Base-by-base conservation (phyloP, 257 asterid species). In the Leptodermis oblonga region DNA sequence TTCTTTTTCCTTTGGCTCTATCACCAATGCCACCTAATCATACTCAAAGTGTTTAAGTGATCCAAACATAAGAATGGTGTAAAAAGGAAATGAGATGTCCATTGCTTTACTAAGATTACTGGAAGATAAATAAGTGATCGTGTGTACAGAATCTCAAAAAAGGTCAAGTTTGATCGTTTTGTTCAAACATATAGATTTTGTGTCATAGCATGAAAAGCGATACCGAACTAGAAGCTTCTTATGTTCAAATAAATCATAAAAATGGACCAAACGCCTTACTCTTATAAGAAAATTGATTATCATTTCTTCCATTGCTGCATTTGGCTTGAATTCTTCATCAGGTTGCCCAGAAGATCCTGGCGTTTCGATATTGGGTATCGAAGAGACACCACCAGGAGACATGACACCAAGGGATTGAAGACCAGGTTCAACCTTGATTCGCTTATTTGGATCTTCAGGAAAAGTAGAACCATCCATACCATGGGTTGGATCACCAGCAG, bases 241-340 rank as follows among this genome's bases (percentile, higher is more conserved):
- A 41, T n/a, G 48, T 11, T 18, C 14, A 66, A 30, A 28, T 18
- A 34, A 20, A 51, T 1, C 17, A 36, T 8, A 33, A 52, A n/a
- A 48, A 42, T 17, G 17, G 55, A 46, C 10, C 75, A 55, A 48
- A 26, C 65, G 31, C 48, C 90, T 65, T 88, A 94, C 99, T 83
- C 99, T 84, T 70, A 94, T 94, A 28, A 94, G 95, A 79, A 94
- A 94, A 78, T 94, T 94, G 85, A 94, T 94, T 61, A 94, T 94
- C 99, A 94, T 94, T 84, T 94, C 99, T 81, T 94, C 99, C 99
- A 94, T 94, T 59, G 99, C 99, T 4, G 99, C 99, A 77, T 94
- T 94, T 71, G 99, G 99, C 86, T 94, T 94, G 81, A 94, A 94
- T 77, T 94, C 99, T 80, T 94, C 99, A 84, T 94, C 99, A 67